phyloP scores from a whole-genome alignment of 148 eudicot genomes.

The Persicaria maculosa region DNA sequence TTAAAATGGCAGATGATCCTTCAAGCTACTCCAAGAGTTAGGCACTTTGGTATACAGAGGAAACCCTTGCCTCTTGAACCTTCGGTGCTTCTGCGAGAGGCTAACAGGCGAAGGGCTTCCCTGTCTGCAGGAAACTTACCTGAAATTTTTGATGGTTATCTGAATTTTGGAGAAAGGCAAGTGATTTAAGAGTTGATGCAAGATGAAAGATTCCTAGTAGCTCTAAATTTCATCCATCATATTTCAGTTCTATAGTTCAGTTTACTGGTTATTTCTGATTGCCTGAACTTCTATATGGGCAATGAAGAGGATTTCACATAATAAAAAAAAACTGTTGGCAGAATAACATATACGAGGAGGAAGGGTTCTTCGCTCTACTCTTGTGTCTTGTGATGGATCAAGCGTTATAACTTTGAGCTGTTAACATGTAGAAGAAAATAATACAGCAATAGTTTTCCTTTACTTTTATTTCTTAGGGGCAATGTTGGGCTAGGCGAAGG shows the following conservation, averaged over 20 bases:
- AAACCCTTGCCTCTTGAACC: slow-evolving; percentile 93
- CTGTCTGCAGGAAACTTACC: slow-evolving; percentile 77
- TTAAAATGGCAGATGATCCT: slow-evolving; percentile 54
- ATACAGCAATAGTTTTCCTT: neutral
- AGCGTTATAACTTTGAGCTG: neutral
- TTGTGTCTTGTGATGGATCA: neutral
- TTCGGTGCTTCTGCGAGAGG: slow-evolving; percentile 83
- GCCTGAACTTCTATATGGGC: neutral
- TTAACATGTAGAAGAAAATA: neutral
- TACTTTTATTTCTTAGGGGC: neutral
- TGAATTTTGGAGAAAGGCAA: slow-evolving; percentile 51
- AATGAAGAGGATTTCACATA: neutral
- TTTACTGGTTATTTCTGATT: neutral
- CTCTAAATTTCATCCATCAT: neutral
- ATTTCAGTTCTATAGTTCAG: neutral
- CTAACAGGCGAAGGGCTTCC: slow-evolving; percentile 95
- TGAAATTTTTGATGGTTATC: slow-evolving; percentile 67
- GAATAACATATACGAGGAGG: neutral
- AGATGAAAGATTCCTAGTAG: neutral
- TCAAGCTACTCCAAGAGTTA: slow-evolving; percentile 59
- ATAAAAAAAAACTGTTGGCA: neutral
- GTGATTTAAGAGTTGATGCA: slow-evolving; percentile 16
- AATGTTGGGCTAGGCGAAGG: neutral
- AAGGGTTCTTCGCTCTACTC: neutral
- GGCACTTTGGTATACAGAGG: slow-evolving; percentile 90